Evolutionary conservation across 805 yeast species (phyloP).

Genomic region (Barnettozyma siamensis): DNA sequence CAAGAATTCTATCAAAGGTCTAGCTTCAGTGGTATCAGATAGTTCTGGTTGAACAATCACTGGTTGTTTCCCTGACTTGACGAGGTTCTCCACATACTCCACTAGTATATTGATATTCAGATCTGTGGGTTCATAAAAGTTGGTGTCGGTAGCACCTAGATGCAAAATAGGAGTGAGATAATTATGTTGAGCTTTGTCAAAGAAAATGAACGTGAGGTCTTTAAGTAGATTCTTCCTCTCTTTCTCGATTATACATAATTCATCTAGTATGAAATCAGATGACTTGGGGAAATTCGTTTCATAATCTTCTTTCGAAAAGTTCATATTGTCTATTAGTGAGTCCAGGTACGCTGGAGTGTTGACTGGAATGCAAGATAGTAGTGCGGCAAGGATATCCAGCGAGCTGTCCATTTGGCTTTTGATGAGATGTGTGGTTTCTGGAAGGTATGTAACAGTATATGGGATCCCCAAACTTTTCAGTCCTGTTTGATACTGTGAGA

Average conservation of each 20-base stretch:
- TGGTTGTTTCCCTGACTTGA: neutral
- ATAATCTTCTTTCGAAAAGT: constrained; percentile 15
- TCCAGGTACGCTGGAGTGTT: constrained; percentile 21
- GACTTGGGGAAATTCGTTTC: constrained; percentile 23
- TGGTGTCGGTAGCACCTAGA: neutral
- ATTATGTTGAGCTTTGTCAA: constrained; percentile 18
- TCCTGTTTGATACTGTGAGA: constrained; percentile 5
- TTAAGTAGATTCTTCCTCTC: constrained; percentile 22
- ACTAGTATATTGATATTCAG: neutral
- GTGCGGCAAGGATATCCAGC: constrained; percentile 28
- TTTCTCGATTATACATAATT: constrained; percentile 19
- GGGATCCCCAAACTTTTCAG: constrained; percentile 26
- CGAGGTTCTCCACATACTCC: constrained; percentile 4
- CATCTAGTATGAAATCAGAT: constrained; percentile 20
- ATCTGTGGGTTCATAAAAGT: neutral
- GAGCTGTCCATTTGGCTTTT: constrained; percentile 20
- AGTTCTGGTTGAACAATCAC: constrained; percentile 16
- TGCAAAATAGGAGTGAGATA: constrained; percentile 21
- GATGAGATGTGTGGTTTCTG: constrained; percentile 24
- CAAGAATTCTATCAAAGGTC: constrained; percentile 4
- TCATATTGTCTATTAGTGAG: constrained; percentile 14
- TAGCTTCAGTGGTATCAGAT: neutral
- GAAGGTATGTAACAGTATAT: constrained; percentile 15
- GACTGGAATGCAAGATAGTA: constrained; percentile 27
- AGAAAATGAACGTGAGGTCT: constrained; percentile 22